Evolutionary conservation across 2,329 filamentous ascomycete species (phyloP).

Genomic region (Arachnopeziza araneosa): DNA sequence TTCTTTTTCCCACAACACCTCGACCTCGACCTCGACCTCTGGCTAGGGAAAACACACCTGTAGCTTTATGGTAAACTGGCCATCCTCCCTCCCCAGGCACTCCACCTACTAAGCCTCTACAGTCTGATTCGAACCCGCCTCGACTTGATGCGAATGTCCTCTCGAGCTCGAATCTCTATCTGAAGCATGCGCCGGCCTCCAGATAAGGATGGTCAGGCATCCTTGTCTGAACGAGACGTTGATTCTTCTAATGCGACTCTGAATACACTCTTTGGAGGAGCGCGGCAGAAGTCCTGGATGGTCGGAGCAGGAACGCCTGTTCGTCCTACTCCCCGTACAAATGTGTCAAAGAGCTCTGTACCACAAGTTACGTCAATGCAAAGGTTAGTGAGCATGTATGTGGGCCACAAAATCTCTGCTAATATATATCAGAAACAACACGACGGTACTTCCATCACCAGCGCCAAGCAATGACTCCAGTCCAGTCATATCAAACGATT

Average conservation of each 20-base stretch:
- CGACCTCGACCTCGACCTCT: too few relatives aligned
- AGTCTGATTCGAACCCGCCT: not conserved
- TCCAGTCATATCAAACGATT: slow-evolving; percentile 34
- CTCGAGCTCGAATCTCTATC: slow-evolving; percentile 7
- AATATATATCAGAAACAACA: slow-evolving; percentile 3
- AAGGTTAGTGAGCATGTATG: slow-evolving; percentile 8
- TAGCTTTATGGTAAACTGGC: not conserved
- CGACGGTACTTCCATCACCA: slow-evolving; percentile 40
- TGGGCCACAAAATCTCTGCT: not conserved
- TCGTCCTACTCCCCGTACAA: slow-evolving; percentile 27
- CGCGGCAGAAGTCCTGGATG: slow-evolving; percentile 32
- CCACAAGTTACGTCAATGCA: slow-evolving; percentile 11
- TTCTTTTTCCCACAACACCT: not conserved
- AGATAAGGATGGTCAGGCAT: slow-evolving; percentile 25
- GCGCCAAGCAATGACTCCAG: slow-evolving; percentile 57
- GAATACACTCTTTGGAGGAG: slow-evolving; percentile 30
- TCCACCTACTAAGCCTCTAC: not conserved
- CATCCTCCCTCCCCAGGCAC: not conserved
- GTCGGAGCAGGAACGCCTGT: slow-evolving; percentile 20
- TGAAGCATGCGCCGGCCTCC: slow-evolving; percentile 30
- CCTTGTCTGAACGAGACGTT: slow-evolving; percentile 26
- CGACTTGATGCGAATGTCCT: slow-evolving; percentile 14
- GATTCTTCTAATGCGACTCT: slow-evolving; percentile 31
- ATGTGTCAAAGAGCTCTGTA: slow-evolving; percentile 12
- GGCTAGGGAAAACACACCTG: not conserved